phyloP scores from a whole-genome alignment of 805 yeast species.

The Yarrowia phangngaensis region DNA sequence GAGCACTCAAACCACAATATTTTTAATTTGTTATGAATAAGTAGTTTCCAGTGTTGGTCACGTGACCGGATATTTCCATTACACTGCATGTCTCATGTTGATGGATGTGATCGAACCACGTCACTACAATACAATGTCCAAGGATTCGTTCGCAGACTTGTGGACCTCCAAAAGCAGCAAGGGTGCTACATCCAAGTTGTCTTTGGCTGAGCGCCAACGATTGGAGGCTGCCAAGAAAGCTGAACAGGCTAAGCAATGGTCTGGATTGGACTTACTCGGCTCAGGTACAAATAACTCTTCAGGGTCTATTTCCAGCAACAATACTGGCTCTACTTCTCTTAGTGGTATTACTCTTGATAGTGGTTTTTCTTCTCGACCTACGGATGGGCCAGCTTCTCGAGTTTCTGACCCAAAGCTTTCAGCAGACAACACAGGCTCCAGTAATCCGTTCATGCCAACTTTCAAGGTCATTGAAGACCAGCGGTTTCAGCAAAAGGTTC shows the following conservation, averaged over 20 bases:
- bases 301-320: conserved; percentile 1
- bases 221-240: conserved; percentile 25
- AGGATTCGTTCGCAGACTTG: conserved; percentile 16
- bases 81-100: too few species aligned
- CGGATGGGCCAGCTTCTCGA: conserved; percentile 11
- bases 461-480: conserved; percentile 28
- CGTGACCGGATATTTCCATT: too few species aligned
- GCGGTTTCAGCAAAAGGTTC: conserved; percentile 1
- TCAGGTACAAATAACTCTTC: background rate
- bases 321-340: conserved; percentile 7
- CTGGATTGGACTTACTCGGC: conserved; percentile 8
- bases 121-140: conserved; percentile 22
- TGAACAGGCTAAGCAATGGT: conserved; percentile 11
- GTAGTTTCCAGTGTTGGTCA: too few species aligned
- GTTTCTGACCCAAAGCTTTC: background rate
- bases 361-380: background rate
- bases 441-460: conserved; percentile 20
- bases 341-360: background rate
- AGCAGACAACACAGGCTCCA: conserved; percentile 15
- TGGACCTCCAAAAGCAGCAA: conserved; percentile 8
- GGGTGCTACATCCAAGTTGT: conserved; percentile 19
- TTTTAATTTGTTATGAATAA: too few species aligned
- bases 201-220: conserved; percentile 22
- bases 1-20: too few species aligned
- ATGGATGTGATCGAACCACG: too few species aligned